These are phyloP conservation scores for Actinidia chinensis DNA, from an alignment of 179 eudicot species.

Conservation along the genomic window DNA sequence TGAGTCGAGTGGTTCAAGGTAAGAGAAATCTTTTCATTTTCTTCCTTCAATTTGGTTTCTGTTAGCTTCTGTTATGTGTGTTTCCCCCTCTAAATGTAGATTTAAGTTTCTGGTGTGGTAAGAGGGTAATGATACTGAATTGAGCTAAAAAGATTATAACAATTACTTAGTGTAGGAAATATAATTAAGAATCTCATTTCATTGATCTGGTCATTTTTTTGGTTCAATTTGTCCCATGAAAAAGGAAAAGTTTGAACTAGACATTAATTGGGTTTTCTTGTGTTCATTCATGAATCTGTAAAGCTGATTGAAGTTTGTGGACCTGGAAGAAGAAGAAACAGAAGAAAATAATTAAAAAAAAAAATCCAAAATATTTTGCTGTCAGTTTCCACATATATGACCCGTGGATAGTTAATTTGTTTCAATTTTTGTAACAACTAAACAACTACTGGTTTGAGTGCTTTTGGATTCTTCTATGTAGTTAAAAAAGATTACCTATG, in stretches of 20 bases:
- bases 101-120: background rate
- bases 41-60: background rate
- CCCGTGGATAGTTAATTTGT: background rate
- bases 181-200: background rate
- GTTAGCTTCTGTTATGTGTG: background rate
- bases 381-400: background rate
- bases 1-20: slow-evolving; percentile 78
- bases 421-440: background rate
- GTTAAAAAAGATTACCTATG: background rate
- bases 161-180: too few species aligned
- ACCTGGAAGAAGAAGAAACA: background rate
- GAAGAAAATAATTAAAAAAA: background rate
- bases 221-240: background rate
- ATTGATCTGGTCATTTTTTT: background rate
- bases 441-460: background rate
- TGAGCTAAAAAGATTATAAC: background rate
- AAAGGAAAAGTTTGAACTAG: background rate
- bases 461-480: background rate
- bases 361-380: background rate
- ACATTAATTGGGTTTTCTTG: background rate
- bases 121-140: background rate
- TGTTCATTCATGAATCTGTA: background rate
- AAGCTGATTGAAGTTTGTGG: background rate
- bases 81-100: background rate
- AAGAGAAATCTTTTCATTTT: slow-evolving; percentile 7